phyloP scores from a whole-genome alignment of 2,329 filamentous ascomycete genomes.

The Acarospora socialis region DNA sequence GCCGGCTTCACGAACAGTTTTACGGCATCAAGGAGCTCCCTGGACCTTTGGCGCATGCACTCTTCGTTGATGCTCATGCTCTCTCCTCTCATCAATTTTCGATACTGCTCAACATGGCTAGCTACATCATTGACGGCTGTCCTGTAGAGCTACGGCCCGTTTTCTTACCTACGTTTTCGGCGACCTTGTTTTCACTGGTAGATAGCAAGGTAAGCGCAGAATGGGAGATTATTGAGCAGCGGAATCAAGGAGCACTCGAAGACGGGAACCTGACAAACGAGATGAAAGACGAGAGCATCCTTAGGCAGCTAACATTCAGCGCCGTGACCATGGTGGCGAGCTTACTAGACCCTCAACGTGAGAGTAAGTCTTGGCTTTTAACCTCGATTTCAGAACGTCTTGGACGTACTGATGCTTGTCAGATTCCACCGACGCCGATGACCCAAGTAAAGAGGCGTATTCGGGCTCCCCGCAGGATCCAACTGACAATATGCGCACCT shows the following conservation, averaged over 20 bases:
- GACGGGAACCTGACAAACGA: constrained; percentile 78
- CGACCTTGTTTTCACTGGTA: constrained; percentile 70
- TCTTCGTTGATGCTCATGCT: constrained; percentile 69
- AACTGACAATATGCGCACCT: constrained; percentile 52
- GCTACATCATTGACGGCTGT: constrained; percentile 83
- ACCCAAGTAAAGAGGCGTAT: not conserved
- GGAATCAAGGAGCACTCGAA: constrained; percentile 47
- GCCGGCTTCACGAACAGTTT: constrained; percentile 70
- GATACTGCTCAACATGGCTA: constrained; percentile 76
- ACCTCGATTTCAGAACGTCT: not conserved
- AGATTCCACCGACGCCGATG: constrained; percentile 1
- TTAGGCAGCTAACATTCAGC: constrained; percentile 82
- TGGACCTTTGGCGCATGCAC: constrained; percentile 63
- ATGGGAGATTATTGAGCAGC: constrained; percentile 62
- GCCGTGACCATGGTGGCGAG: constrained; percentile 85
- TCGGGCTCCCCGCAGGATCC: constrained; percentile 18
- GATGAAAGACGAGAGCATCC: constrained; percentile 95
- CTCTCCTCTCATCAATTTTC: constrained; percentile 88
- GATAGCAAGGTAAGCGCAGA: constrained; percentile 76
- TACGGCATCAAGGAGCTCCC: constrained; percentile 82
- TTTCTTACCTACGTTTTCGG: constrained; percentile 74
- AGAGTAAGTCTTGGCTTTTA: constrained; percentile 34
- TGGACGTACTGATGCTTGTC: not conserved
- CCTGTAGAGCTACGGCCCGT: constrained; percentile 60
- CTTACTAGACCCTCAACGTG: constrained; percentile 60